Conservation (phyloP, 345 rosid genomes). For the Brassica incana region DNA sequence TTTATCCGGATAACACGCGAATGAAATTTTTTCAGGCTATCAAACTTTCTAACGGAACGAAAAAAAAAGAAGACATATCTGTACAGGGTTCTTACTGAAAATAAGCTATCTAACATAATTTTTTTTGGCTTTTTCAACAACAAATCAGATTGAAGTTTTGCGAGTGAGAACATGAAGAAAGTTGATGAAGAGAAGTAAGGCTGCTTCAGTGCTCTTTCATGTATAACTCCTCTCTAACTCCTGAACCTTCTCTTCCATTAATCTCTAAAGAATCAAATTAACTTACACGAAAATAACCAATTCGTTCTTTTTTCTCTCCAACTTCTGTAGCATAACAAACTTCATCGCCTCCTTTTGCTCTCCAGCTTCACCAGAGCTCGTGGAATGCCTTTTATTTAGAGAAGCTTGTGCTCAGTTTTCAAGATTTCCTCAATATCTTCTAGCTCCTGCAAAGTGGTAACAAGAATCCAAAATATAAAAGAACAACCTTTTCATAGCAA, state of each 20-base stretch:
- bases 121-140: neutral
- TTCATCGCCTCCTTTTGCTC: conserved; percentile 42
- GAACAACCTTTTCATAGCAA: too few species aligned
- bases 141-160: neutral
- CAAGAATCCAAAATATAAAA: too few species aligned
- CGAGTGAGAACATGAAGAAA: neutral
- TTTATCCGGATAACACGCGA: too few species aligned
- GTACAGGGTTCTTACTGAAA: neutral
- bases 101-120: neutral
- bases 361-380: too few species aligned
- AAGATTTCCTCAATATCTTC: too few species aligned
- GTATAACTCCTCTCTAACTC: conserved; percentile 67
- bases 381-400: too few species aligned
- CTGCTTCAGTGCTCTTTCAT: conserved; percentile 68
- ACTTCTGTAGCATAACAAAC: conserved; percentile 50
- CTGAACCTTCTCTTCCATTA: conserved; percentile 61
- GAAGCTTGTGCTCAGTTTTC: too few species aligned
- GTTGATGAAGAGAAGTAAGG: conserved; percentile 41
- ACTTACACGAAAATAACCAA: neutral
- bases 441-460: too few species aligned
- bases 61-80: too few species aligned
- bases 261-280: conserved; percentile 42
- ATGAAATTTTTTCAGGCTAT: too few species aligned
- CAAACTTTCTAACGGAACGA: too few species aligned
- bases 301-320: neutral